Conservation (phyloP, 1,284 basidiomycete species). For the Cryptococcus sp. region DNA sequence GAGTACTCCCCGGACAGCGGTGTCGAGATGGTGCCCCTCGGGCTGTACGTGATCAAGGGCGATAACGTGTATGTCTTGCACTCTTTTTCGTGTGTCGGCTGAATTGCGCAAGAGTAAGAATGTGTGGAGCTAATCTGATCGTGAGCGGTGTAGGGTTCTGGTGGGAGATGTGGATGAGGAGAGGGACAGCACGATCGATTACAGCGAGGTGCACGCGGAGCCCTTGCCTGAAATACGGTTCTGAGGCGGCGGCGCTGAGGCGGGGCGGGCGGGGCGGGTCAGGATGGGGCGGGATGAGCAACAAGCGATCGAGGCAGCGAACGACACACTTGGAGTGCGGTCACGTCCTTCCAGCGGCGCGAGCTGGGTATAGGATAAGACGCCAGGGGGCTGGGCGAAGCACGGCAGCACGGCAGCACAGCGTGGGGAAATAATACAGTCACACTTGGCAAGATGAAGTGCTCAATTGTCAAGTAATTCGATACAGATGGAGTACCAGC, state of each 20-base stretch:
- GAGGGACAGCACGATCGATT: slow-evolving; percentile 74
- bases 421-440: neutral
- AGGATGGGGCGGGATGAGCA: neutral
- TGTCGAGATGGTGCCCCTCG: slow-evolving; percentile 92
- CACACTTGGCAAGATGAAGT: slow-evolving; percentile 40
- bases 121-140: neutral
- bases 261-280: neutral
- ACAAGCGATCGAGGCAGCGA: too few relatives aligned
- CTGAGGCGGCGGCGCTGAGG: neutral
- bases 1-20: slow-evolving; percentile 85
- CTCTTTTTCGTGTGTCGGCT: neutral
- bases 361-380: neutral
- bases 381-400: neutral
- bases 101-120: neutral
- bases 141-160: slow-evolving; percentile 59
- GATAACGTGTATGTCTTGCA: slow-evolving; percentile 85
- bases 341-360: neutral
- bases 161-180: slow-evolving; percentile 89
- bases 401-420: neutral
- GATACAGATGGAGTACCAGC: neutral
- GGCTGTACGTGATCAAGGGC: slow-evolving; percentile 93
- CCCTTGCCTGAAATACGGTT: slow-evolving; percentile 54
- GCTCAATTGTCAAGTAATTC: slow-evolving; percentile 39
- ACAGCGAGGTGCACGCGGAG: slow-evolving; percentile 77
- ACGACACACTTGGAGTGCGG: neutral